Conservation (phyloP, 1,284 basidiomycete species). For the Tetrapyrgos nigripes region DNA sequence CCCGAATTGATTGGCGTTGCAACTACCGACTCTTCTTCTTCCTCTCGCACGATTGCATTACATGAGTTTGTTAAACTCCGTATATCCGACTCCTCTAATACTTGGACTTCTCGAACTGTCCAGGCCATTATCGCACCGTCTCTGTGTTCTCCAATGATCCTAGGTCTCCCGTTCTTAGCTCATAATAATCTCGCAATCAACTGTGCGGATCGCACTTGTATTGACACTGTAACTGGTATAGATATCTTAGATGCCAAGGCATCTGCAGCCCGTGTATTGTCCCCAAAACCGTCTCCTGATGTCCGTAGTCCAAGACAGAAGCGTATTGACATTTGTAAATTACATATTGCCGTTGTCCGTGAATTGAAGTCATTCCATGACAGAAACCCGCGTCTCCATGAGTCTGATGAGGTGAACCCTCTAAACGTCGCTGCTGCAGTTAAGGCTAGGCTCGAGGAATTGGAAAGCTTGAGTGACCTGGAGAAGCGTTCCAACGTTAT, state of each 20-base stretch:
- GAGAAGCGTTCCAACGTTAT: slow-evolving; percentile 2
- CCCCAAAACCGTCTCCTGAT: background rate
- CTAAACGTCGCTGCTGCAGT: slow-evolving; percentile 17
- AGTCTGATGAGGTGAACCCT: background rate
- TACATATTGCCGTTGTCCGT: background rate
- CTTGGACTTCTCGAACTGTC: slow-evolving; percentile 13
- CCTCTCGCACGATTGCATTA: too few relatives aligned
- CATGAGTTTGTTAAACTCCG: background rate
- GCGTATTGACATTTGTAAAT: slow-evolving; percentile 1
- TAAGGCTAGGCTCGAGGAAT: background rate
- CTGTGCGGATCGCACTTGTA: slow-evolving; percentile 3
- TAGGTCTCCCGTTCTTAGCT: slow-evolving; percentile 20
- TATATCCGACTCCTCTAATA: background rate
- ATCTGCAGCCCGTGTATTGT: too few relatives aligned
- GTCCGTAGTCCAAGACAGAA: background rate
- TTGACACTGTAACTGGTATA: slow-evolving; percentile 14
- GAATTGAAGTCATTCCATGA: background rate
- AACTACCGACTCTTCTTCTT: slow-evolving; percentile 14
- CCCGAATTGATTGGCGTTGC: slow-evolving; percentile 24
- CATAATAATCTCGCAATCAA: slow-evolving; percentile 20
- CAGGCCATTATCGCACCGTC: slow-evolving; percentile 16
- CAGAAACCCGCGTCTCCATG: background rate
- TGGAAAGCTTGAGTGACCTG: too few relatives aligned
- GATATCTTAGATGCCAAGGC: slow-evolving; percentile 10
- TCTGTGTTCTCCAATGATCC: slow-evolving; percentile 21